These are phyloP conservation scores for Phellinidium pouzarii DNA, from an alignment of 1,284 basidiomycete genomes.

Conservation along the genomic window DNA sequence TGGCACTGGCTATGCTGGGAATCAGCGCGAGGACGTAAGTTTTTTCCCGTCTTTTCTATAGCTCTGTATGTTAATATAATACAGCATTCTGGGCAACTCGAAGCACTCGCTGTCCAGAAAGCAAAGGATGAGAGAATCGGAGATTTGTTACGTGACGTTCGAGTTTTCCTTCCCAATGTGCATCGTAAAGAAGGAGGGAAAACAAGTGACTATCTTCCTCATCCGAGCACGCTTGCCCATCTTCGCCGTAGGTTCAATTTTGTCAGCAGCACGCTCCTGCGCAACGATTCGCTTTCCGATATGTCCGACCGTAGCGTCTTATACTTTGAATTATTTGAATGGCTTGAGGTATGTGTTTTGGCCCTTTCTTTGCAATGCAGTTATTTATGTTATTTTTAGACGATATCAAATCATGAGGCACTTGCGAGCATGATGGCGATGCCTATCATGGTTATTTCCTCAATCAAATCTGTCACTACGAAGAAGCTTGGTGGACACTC, in stretches of 20 bases:
- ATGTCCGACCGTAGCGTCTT: slow-evolving; percentile 83
- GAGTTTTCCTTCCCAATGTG: slow-evolving; percentile 73
- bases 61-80: slow-evolving; percentile 11
- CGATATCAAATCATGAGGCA: slow-evolving; percentile 84
- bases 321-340: slow-evolving; percentile 85
- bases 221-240: slow-evolving; percentile 84
- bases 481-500: slow-evolving; percentile 41
- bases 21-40: slow-evolving; percentile 74
- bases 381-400: slow-evolving; percentile 36
- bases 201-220: slow-evolving; percentile 81
- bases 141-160: slow-evolving; percentile 58
- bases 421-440: slow-evolving; percentile 92
- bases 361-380: neutral
- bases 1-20: slow-evolving; percentile 82
- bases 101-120: slow-evolving; percentile 65
- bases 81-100: slow-evolving; percentile 71
- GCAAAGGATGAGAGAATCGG: slow-evolving; percentile 68
- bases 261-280: slow-evolving; percentile 74
- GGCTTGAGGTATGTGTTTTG: slow-evolving; percentile 67
- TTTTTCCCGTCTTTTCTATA: slow-evolving; percentile 6
- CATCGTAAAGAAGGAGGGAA: slow-evolving; percentile 64
- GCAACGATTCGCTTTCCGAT: slow-evolving; percentile 86
- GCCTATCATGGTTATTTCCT: slow-evolving; percentile 82
- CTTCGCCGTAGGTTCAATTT: slow-evolving; percentile 83
- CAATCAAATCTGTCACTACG: slow-evolving; percentile 53